phyloP scores from a whole-genome alignment of 495 filamentous ascomycete genomes.

The Arthonia radiata region DNA sequence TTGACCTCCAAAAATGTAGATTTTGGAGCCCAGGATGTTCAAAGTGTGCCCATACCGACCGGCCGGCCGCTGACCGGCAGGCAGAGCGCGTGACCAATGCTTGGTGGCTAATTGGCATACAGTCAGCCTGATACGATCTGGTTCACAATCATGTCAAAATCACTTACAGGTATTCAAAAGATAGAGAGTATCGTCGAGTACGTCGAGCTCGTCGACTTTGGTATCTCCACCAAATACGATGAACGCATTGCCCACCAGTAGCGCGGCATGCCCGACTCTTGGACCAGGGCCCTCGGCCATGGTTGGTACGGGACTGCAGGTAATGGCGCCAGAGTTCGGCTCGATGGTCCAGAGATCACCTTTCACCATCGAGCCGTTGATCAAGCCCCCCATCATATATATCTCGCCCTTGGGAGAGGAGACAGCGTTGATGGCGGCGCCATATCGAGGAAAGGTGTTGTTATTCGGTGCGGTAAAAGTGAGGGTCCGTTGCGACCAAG shows the following conservation, averaged over 20 bases:
- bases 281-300: conserved; percentile 87
- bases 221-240: conserved; percentile 98
- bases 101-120: conserved; percentile 83
- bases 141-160: conserved; percentile 1
- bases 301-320: conserved; percentile 76
- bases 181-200: conserved; percentile 85
- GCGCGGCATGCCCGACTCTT: conserved; percentile 79
- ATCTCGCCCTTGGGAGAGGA: conserved; percentile 92
- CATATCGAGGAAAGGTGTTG: conserved; percentile 89
- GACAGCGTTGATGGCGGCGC: conserved; percentile 77
- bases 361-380: conserved; percentile 82
- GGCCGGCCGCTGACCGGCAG: conserved; percentile 54
- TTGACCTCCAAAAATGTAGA: conserved; percentile 94
- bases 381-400: conserved; percentile 91
- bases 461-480: conserved; percentile 63
- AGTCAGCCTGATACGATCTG: too few species aligned
- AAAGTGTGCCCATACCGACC: conserved; percentile 92
- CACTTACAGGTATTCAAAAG: conserved; percentile 87
- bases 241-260: conserved; percentile 94
- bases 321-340: conserved; percentile 52
- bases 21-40: conserved; percentile 85
- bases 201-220: conserved; percentile 77
- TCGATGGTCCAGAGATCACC: conserved; percentile 98
- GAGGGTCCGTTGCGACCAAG: conserved; percentile 78
- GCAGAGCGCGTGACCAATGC: conserved; percentile 88